Conservation (phyloP, 2,329 filamentous ascomycete genomes). For the Beauveria rudraprayagi region DNA sequence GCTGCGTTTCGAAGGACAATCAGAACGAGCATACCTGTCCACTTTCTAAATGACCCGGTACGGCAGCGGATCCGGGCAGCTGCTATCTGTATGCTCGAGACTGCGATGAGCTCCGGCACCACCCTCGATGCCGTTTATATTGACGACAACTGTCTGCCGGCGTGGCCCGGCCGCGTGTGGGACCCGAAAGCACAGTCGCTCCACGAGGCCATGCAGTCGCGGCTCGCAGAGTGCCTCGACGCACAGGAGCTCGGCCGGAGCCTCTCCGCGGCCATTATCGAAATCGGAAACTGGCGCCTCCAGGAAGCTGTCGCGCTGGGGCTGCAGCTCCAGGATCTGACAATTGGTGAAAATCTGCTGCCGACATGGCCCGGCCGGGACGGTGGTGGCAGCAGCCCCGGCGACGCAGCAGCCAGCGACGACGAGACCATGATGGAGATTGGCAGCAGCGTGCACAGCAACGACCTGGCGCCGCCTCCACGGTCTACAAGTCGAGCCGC, state of each 20-base stretch:
- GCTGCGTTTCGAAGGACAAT: not conserved
- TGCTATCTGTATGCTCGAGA: conserved; percentile 17
- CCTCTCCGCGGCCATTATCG: conserved; percentile 17
- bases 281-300: conserved; percentile 21
- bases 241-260: conserved; percentile 15
- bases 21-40: not conserved
- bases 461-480: conserved; percentile 8
- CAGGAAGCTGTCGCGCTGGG: conserved; percentile 18
- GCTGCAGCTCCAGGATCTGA: conserved; percentile 16
- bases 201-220: conserved; percentile 20
- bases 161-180: conserved; percentile 21
- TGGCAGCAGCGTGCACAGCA: not conserved
- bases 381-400: too few relatives aligned
- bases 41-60: not conserved
- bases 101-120: conserved; percentile 15
- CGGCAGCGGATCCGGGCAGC: conserved; percentile 9
- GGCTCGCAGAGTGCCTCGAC: conserved; percentile 15
- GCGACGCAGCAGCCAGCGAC: conserved; percentile 4
- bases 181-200: conserved; percentile 18
- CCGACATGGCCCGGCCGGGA: conserved; percentile 20
- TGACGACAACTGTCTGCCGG: conserved; percentile 22
- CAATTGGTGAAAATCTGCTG: conserved; percentile 21
- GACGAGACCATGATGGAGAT: conserved; percentile 3
- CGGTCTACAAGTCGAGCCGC: not conserved
- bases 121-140: conserved; percentile 17